Percentiles rank a stretch among this genome's conserved stretches.
Conservation (phyloP, 1,139 yeast genomes). For the Yamadazyma atmosphaerica region DNA sequence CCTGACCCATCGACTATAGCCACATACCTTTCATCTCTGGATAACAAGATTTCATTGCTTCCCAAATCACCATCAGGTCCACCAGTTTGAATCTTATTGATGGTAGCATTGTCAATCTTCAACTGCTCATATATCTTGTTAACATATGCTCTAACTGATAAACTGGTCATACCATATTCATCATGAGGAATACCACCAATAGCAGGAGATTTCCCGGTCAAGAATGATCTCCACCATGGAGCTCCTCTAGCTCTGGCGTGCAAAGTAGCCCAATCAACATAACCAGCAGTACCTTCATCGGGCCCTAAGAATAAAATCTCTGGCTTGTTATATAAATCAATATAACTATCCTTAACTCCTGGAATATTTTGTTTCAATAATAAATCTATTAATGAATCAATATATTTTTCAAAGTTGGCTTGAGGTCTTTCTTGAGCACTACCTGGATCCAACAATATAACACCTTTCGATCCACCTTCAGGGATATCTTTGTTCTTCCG, state of each 20-base stretch:
- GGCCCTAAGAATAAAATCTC: constrained; percentile 97
- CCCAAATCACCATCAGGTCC: constrained; percentile 99
- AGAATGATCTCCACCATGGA: constrained; percentile 98
- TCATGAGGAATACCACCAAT: constrained; percentile 99
- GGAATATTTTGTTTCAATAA: constrained; percentile 72
- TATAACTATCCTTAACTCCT: constrained; percentile 80
- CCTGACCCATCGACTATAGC: constrained; percentile 96
- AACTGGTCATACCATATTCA: constrained; percentile 95
- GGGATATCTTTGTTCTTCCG: constrained; percentile 97
- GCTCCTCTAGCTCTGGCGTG: constrained; percentile 95
- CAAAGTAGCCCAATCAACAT: constrained; percentile 97
- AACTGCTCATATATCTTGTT: constrained; percentile 84
- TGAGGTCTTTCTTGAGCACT: constrained; percentile 80
- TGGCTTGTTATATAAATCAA: constrained; percentile 78
- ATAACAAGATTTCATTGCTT: constrained; percentile 86
- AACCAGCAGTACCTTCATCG: constrained; percentile 95
- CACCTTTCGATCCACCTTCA: constrained; percentile 99
- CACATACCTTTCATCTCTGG: constrained; percentile 78
- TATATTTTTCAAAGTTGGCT: constrained; percentile 88
- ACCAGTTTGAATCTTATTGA: constrained; percentile 91
- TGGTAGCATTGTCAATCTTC: constrained; percentile 52
- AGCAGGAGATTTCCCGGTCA: constrained; percentile 91
- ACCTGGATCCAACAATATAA: constrained; percentile 79
- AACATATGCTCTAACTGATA: constrained; percentile 91
- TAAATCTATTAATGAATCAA: constrained; percentile 86